Evolutionary conservation across 352 stramenopile genomes (phyloP), one percentile per base, ranked within the genome.

Genomic region (Pythium volutum): DNA sequence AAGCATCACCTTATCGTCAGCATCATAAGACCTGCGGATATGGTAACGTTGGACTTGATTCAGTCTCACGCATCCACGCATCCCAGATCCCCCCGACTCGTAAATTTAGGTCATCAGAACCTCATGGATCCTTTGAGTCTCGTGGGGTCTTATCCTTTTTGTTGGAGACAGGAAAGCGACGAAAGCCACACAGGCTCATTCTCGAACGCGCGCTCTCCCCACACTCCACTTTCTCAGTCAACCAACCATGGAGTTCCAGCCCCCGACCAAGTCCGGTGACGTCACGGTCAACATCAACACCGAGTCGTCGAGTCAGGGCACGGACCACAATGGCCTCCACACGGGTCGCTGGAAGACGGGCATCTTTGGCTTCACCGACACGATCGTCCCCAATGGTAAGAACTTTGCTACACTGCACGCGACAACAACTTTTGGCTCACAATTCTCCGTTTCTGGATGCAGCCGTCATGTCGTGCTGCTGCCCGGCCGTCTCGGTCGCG

Each of bases 291-390:
- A 67, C 39, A 69, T 84, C 29, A 58, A 59, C 42, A 62, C 71
- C 62, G 62, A 69, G 39, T 66, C 66, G 51, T 52, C 57, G 39
- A 55, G 49, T 36, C 60, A 77, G 12, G 80, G 79, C 25, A 70
- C 74, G 42, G 83, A 90, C 69, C 73, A 83, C 25, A 90, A 90
- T 58, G 83, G 79, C 11, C 73, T 92, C 54, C 66, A 88, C 38
- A 81, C 77, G n/a, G 80, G 83, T 26, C 76, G 76, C 66, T 91
- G 82, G 82, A 91, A 91, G 64, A 84, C 76, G 12, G 75, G 77
- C 33, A 64, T 91, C 57, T 91, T 87, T 45, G 79, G 73, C 62
- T 91, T 75, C 67, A 83, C 68, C 22, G 77, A 87, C 59, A 79
- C 77, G 9, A 58, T 89, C 45, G 69, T 91, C 1, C 82, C 82